Base-by-base conservation (phyloP, 2,329 filamentous ascomycete genomes). In the Penicillium sp. region DNA sequence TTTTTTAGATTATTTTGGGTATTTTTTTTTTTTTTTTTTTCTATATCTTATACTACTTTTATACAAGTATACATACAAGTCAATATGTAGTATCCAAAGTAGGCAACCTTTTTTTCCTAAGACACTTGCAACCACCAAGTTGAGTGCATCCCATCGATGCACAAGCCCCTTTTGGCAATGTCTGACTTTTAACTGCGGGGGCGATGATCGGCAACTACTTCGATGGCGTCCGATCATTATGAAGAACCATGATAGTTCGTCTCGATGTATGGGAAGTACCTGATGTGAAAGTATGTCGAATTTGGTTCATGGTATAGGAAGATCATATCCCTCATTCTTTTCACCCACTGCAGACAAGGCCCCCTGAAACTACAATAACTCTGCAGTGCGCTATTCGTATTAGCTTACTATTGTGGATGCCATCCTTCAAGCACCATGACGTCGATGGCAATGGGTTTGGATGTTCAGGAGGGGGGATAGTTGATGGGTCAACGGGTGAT, bases 351-450 rank as follows among this genome's bases (percentile, higher is more conserved):
- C 16, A 26, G 5, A 46, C 11, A 22, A 42, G 24, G 8, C 16
- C 29, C 22, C 20, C 31, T 52, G 49, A 35, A 44, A 43, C 29
- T 14, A n/a, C 43, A 32, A 45, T 39, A 32, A 50, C 35, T 9
- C 20, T 31, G 24, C 5, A 40, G 50, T 29, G 20, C 44, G 20
- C 35, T 53, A 48, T n/a, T 53, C n/a, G 34, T n/a, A 9, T 38
- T 48, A 29, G 35, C 50, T 53, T 18, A 39, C 31, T n/a, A 32
- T 22, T 46, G 50, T 40, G 43, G 50, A 39, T 48, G 34, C 34
- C 45, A 42, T 54, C 43, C 39, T 20, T 51, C 24, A 43, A 42
- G 45, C 52, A 20, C 45, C 45, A 55, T 55, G 52, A 55, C 52
- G 52, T 55, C 39, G 52, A 37, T 14, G 32, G 52, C 38, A 55